A percentile compares a stretch with the other conserved stretches of the same genome.
phyloP scores from a whole-genome alignment of 2,329 filamentous ascomycete genomes.

The Parastagonospora avenae region DNA sequence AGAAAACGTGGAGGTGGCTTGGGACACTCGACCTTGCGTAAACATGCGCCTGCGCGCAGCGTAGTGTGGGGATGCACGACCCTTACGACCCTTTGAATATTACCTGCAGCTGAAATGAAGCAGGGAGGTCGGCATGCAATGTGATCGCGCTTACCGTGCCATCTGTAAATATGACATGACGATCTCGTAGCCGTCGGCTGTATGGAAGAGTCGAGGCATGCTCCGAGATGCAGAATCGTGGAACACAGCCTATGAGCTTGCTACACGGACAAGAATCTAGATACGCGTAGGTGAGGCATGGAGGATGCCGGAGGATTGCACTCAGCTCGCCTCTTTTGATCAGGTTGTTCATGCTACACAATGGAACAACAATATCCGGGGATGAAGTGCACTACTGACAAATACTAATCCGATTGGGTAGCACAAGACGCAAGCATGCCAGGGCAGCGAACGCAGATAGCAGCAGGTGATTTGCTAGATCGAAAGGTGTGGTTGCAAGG shows the following conservation, averaged over 20 bases:
- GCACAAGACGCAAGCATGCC: slow-evolving; percentile 20
- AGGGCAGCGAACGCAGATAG: slow-evolving; percentile 9
- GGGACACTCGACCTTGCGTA: slow-evolving; percentile 9
- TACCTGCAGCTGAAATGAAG: slow-evolving; percentile 20
- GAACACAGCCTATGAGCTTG: slow-evolving; percentile 1
- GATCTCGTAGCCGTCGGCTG: background rate
- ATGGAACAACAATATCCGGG: slow-evolving; percentile 7
- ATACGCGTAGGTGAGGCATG: slow-evolving; percentile 13
- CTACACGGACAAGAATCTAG: background rate
- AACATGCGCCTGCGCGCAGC: slow-evolving; percentile 16
- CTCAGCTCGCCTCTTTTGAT: slow-evolving; percentile 10
- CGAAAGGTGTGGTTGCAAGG: background rate
- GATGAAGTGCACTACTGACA: slow-evolving; percentile 24
- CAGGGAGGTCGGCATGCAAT: slow-evolving; percentile 21
- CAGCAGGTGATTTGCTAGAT: slow-evolving; percentile 11
- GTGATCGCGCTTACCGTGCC: background rate
- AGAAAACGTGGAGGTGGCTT: slow-evolving; percentile 26
- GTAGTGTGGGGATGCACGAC: slow-evolving; percentile 17
- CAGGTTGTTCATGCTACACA: slow-evolving; percentile 17
- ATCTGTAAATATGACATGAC: too few relatives aligned
- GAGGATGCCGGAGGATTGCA: slow-evolving; percentile 25
- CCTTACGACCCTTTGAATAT: slow-evolving; percentile 12
- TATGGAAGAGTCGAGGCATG: background rate
- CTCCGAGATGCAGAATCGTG: background rate
- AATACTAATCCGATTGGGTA: slow-evolving; percentile 20